Evolutionary conservation across 2,329 filamentous ascomycete genomes (phyloP), one percentile per base, ranked within the genome.

Genomic region (Fonsecaea nubica): DNA sequence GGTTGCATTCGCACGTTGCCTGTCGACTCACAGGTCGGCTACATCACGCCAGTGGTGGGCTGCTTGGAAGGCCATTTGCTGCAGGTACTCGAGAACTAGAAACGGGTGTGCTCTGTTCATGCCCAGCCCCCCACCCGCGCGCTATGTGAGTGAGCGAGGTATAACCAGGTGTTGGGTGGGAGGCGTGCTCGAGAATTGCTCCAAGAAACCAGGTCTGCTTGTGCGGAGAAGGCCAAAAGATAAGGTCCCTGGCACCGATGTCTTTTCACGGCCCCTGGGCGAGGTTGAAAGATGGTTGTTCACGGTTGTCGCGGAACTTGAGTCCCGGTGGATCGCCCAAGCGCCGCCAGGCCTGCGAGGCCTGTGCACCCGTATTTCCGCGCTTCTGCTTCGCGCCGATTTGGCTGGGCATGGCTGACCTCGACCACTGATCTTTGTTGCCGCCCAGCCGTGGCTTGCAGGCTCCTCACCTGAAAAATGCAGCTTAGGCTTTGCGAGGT

Each of bases 261-360:
- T 32, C 42, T 8, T 30, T 25, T 15, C 45, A 50, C 3, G 45
- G 8, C 35, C 18, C 21, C 50, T 10, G 61, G 35, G 40, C 30
- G 61, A 63, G 33, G 56, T 64, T 57, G 62, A 64, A 64, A 59
- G 62, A 58, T 64, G 56, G 62, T 59, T 64, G 48, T 63, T 58
- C 38, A 55, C 25, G 61, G 54, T 57, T 36, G 54, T n/a, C 54
- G 61, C 53, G 53, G 61, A 52, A 63, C 36, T 25, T 40, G 53
- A 50, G 54, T 38, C 21, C 53, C 38, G 53, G 53, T 52, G 61
- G 53, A 63, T 63, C 54, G 60, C 25, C 50, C 50, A 62, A 62
- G 40, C 40, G 48, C 58, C 57, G 42, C 57, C 33, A 33, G 57
- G 40, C 45, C 15, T 59, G 18, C 30, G 32, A 33, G 57, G 40